These are phyloP conservation scores for Geosmithia putterillii DNA, from an alignment of 2,329 filamentous ascomycete species.

Conservation along the genomic window DNA sequence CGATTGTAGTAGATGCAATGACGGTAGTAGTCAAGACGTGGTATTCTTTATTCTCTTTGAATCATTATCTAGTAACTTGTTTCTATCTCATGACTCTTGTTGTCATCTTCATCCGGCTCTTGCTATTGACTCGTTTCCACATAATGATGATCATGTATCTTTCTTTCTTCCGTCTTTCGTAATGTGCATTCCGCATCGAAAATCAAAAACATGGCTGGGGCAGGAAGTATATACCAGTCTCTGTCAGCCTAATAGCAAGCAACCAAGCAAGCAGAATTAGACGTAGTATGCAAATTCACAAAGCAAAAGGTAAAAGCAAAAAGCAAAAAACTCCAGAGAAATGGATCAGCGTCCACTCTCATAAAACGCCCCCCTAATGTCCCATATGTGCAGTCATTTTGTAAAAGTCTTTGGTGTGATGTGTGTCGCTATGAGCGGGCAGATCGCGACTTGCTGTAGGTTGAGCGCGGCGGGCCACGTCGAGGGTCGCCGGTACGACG, in stretches of 20 bases:
- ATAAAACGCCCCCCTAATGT: background rate
- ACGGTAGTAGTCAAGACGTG: too few species aligned
- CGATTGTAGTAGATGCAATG: too few species aligned
- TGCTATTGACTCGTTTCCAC: background rate
- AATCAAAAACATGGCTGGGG: background rate
- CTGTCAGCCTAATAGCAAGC: background rate
- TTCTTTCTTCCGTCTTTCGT: background rate
- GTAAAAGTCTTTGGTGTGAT: background rate
- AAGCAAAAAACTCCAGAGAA: background rate
- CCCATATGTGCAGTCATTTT: background rate
- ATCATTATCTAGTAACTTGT: background rate
- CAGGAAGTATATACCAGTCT: background rate
- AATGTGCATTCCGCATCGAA: background rate
- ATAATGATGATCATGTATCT: background rate
- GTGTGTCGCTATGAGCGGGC: constrained; percentile 1
- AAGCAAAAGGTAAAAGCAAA: background rate
- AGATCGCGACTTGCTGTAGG: constrained; percentile 12
- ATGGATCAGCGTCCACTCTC: background rate
- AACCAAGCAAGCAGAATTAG: background rate
- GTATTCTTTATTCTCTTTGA: background rate
- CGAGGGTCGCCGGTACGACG: constrained; percentile 18
- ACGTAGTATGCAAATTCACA: too few species aligned
- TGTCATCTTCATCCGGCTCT: too few species aligned
- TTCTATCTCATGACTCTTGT: too few species aligned
- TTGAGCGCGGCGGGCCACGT: constrained; percentile 14